These are phyloP conservation scores for Adansonia rubrostipa DNA, from an alignment of 441 rosid species.

Conservation along the genomic window DNA sequence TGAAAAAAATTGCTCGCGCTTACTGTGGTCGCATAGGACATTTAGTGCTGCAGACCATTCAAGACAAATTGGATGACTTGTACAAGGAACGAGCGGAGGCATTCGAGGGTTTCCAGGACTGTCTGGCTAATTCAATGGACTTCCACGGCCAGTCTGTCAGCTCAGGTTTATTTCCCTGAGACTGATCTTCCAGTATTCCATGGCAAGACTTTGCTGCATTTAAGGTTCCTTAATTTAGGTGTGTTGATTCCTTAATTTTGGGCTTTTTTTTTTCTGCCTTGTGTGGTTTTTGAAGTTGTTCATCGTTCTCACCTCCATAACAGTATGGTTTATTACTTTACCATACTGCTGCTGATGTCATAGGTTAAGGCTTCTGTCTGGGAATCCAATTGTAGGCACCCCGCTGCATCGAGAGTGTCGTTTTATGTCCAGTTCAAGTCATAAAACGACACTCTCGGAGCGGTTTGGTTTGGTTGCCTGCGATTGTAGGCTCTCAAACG, in stretches of 20 bases:
- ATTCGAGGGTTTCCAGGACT: background rate
- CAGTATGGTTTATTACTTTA: background rate
- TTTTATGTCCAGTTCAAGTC: background rate
- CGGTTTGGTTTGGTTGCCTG: background rate
- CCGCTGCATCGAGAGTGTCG: background rate
- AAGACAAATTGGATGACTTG: background rate
- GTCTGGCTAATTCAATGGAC: background rate
- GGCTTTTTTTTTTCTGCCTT: background rate
- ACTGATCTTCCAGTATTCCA: background rate
- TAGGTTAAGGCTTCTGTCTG: constrained; percentile 1
- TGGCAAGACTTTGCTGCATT: background rate
- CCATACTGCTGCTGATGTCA: background rate
- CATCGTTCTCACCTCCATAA: no score
- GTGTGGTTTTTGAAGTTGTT: background rate
- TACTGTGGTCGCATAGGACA: constrained; percentile 6
- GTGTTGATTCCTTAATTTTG: background rate
- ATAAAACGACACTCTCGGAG: background rate
- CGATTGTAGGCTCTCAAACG: background rate
- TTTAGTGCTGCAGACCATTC: background rate
- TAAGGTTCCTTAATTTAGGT: background rate
- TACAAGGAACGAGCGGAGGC: background rate
- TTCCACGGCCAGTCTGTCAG: background rate
- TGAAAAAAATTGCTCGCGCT: constrained; percentile 19
- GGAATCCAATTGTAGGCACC: background rate
- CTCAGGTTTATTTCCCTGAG: constrained; percentile 11